Conservation (phyloP, 2,329 filamentous ascomycete genomes). For the Fusarium camptoceras region DNA sequence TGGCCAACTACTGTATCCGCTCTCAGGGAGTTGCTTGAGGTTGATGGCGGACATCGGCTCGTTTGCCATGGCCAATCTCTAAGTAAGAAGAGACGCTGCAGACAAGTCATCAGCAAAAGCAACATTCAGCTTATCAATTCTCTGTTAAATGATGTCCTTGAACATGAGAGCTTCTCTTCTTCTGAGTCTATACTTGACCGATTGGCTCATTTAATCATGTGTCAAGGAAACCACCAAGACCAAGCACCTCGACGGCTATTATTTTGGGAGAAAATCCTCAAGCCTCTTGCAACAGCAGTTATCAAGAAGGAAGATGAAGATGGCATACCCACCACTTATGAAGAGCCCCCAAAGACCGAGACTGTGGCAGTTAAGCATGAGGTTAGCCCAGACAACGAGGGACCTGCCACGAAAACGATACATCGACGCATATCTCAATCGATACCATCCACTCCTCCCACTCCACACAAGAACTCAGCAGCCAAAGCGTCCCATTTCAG, state of each 20-base stretch:
- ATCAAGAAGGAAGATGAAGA: constrained; percentile 29
- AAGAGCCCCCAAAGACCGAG: background rate
- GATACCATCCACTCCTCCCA: background rate
- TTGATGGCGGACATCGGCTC: constrained; percentile 2
- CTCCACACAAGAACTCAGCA: background rate
- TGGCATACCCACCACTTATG: background rate
- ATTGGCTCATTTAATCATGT: constrained; percentile 39
- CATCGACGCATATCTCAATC: background rate
- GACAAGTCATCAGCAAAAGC: background rate
- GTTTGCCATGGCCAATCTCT: constrained; percentile 26
- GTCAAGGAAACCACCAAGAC: background rate
- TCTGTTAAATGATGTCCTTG: constrained; percentile 25
- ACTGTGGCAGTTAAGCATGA: constrained; percentile 2
- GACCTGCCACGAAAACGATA: background rate
- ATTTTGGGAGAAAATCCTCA: constrained; percentile 31
- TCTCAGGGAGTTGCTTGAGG: constrained; percentile 17
- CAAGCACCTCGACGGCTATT: constrained; percentile 1
- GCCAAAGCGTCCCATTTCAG: background rate
- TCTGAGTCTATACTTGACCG: constrained; percentile 24
- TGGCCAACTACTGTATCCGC: constrained; percentile 24
- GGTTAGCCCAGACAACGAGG: background rate
- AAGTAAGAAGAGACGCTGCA: constrained; percentile 1
- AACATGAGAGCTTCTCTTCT: constrained; percentile 19
- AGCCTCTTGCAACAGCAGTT: background rate
- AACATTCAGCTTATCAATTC: constrained; percentile 6